These are phyloP conservation scores for Chrysoporthe austroafricana DNA, from an alignment of 2,329 filamentous ascomycete species.

Conservation along the genomic window DNA sequence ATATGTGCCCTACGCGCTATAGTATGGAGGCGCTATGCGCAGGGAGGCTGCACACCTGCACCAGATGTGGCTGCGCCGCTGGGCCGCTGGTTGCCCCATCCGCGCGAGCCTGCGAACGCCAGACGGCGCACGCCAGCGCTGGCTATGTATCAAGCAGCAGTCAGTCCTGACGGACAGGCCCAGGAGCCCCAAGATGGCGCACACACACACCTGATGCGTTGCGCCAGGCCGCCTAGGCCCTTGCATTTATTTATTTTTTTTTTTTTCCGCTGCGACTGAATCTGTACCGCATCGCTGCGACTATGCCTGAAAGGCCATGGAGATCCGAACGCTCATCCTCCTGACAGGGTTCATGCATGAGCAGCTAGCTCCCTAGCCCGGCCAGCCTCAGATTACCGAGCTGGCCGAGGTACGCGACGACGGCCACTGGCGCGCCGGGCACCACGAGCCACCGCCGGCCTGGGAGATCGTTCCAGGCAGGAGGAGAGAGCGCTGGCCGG, in stretches of 20 bases:
- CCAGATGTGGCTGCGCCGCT: neutral
- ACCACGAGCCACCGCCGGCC: neutral
- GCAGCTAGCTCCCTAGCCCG: neutral
- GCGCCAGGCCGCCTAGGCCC: neutral
- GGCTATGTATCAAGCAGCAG: neutral
- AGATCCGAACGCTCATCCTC: neutral
- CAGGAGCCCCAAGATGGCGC: neutral
- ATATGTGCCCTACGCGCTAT: neutral
- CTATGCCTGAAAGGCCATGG: constrained; percentile 5
- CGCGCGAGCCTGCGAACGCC: constrained; percentile 9
- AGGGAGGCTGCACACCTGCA: neutral
- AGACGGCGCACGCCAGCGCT: constrained; percentile 18
- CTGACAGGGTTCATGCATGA: constrained; percentile 3
- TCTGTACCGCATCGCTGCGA: constrained; percentile 2
- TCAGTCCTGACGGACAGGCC: neutral
- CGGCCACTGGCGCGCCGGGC: neutral
- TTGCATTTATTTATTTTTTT: neutral
- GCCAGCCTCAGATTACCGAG: neutral
- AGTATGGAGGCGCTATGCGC: constrained; percentile 2
- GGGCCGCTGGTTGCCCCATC: neutral
- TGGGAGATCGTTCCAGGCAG: neutral
- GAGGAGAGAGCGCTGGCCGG: no score
- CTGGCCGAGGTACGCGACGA: neutral
- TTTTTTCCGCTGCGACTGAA: neutral
- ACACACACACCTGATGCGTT: neutral